Evolutionary conservation across 2,329 filamentous ascomycete genomes (phyloP).

Genomic region (Orbilia quercus): DNA sequence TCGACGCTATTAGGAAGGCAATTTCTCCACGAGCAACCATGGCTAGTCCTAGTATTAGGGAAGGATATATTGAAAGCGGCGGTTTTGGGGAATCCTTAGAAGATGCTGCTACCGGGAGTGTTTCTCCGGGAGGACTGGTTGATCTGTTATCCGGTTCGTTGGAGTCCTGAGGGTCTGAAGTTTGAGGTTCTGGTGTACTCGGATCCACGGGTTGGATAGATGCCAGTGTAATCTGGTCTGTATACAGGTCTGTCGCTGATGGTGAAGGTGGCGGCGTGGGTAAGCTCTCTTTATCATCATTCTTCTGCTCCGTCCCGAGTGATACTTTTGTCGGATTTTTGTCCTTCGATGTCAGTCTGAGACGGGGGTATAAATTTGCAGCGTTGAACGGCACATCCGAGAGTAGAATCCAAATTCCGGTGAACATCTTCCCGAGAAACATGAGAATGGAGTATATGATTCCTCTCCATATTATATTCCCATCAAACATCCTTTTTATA

Average conservation of each 20-base stretch:
- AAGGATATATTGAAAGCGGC: conserved; percentile 73
- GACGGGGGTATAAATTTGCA: conserved; percentile 53
- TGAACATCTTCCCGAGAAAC: conserved; percentile 71
- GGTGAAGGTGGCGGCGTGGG: conserved; percentile 16
- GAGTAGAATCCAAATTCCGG: conserved; percentile 71
- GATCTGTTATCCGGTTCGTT: not conserved
- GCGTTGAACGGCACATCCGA: conserved; percentile 59
- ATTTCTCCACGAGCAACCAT: conserved; percentile 86
- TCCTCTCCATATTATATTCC: conserved; percentile 75
- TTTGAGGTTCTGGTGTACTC: not conserved
- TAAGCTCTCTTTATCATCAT: not conserved
- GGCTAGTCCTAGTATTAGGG: conserved; percentile 70
- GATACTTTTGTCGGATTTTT: not conserved
- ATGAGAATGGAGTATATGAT: conserved; percentile 78
- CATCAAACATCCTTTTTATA: conserved; percentile 75
- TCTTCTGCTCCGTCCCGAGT: not conserved
- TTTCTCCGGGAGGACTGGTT: not conserved
- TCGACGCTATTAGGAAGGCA: conserved; percentile 77
- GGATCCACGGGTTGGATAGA: not conserved
- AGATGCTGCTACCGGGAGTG: not conserved
- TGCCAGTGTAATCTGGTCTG: conserved; percentile 8
- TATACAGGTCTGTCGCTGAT: not conserved
- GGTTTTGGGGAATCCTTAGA: conserved; percentile 52
- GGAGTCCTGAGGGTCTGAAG: not conserved
- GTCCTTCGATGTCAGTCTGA: not conserved